These are phyloP conservation scores for Isatis tinctoria DNA, from an alignment of 345 rosid genomes.

Conservation along the genomic window DNA sequence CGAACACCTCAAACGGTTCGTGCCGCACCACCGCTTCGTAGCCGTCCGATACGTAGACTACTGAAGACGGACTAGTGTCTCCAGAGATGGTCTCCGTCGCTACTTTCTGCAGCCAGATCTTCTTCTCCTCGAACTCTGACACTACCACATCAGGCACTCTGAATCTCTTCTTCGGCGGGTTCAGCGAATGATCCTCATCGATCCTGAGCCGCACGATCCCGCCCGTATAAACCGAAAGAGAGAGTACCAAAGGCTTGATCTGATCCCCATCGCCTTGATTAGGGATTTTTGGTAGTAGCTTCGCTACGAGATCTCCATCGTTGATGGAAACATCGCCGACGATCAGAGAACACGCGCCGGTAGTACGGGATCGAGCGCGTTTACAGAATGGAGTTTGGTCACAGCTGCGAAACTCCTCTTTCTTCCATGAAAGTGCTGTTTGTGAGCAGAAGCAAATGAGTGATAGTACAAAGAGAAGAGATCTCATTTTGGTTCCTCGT, in stretches of 20 bases:
- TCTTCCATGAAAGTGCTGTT: slow-evolving; percentile 69
- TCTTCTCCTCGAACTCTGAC: slow-evolving; percentile 56
- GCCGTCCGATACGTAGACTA: slow-evolving; percentile 55
- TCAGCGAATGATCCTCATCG: slow-evolving; percentile 67
- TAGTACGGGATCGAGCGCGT: slow-evolving; percentile 74
- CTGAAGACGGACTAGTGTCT: slow-evolving; percentile 50
- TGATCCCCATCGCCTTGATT: slow-evolving; percentile 36
- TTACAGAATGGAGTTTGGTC: slow-evolving; percentile 96
- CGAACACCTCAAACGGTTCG: slow-evolving; percentile 81
- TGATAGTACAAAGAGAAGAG: slow-evolving; percentile 33
- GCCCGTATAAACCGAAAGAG: slow-evolving; percentile 64
- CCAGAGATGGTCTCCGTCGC: slow-evolving; percentile 51
- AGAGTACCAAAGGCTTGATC: slow-evolving; percentile 56
- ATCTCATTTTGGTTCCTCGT: slow-evolving; percentile 33
- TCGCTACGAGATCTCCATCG: slow-evolving; percentile 80
- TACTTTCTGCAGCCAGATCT: slow-evolving; percentile 64
- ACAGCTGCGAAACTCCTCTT: slow-evolving; percentile 91
- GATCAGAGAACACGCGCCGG: slow-evolving; percentile 52
- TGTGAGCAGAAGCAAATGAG: slow-evolving; percentile 43
- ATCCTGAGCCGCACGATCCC: slow-evolving; percentile 71
- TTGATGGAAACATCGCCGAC: slow-evolving; percentile 55
- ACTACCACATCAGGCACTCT: slow-evolving; percentile 77
- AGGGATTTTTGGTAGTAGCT: slow-evolving; percentile 39
- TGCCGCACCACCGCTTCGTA: slow-evolving; percentile 82
- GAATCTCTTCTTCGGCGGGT: slow-evolving; percentile 67